Percentiles rank a stretch among this genome's conserved stretches.
Conservation (phyloP, 306 rosid genomes). For the Phaseolus lunatus region DNA sequence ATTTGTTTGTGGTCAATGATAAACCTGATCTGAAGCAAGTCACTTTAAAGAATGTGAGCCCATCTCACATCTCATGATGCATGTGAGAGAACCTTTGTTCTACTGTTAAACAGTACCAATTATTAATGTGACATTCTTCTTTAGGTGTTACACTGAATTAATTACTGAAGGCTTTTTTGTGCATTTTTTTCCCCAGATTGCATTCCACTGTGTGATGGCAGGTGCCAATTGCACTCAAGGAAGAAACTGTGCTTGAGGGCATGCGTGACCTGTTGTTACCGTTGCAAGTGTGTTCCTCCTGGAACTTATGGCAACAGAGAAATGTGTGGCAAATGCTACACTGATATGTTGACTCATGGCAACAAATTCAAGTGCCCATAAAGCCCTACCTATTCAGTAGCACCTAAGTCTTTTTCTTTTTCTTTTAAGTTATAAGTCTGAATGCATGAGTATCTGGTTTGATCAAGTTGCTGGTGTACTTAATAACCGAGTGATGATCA, state of each 20-base stretch:
- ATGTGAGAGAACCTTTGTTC: neutral
- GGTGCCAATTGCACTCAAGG: conserved; percentile 74
- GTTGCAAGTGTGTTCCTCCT: conserved; percentile 95
- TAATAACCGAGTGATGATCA: conserved; percentile 22
- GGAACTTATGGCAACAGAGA: conserved; percentile 88
- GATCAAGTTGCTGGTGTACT: conserved; percentile 17
- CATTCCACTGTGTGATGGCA: conserved; percentile 60
- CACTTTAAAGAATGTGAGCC: no score
- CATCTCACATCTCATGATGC: neutral
- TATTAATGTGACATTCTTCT: neutral
- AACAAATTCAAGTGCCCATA: conserved; percentile 76
- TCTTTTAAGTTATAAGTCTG: neutral
- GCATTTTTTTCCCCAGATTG: conserved; percentile 60
- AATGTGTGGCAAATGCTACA: conserved; percentile 90
- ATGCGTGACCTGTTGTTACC: conserved; percentile 78
- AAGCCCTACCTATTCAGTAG: neutral
- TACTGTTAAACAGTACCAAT: neutral
- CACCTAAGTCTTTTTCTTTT: neutral
- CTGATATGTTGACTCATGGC: conserved; percentile 79
- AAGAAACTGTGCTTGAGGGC: conserved; percentile 69
- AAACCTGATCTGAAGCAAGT: no score
- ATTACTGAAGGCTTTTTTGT: neutral
- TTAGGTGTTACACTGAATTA: neutral
- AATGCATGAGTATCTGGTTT: conserved; percentile 11
- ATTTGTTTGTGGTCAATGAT: no score